These are phyloP conservation scores for Xylaria sp. DNA, from an alignment of 2,329 filamentous ascomycete genomes.

Conservation along the genomic window DNA sequence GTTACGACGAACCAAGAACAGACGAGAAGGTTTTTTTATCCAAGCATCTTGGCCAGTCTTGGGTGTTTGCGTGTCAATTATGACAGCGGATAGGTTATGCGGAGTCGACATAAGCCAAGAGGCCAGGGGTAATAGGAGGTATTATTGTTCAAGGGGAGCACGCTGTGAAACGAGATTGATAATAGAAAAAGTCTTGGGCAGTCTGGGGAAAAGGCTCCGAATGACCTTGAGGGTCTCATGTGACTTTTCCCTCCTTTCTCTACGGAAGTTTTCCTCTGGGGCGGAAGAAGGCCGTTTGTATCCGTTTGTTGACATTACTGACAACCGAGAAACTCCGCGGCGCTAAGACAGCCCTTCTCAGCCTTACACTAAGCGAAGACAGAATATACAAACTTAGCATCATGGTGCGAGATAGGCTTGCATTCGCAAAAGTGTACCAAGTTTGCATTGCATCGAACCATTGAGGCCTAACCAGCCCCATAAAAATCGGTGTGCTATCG, in stretches of 20 bases:
- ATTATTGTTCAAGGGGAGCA: conserved; percentile 13
- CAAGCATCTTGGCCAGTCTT: conserved; percentile 33
- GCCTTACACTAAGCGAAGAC: conserved; percentile 18
- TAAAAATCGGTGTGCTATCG: conserved; percentile 11
- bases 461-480: conserved; percentile 3
- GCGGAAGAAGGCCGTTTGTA: neutral
- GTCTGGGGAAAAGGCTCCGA: neutral
- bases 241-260: neutral
- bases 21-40: conserved; percentile 14
- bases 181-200: neutral
- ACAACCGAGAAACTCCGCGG: neutral
- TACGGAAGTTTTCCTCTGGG: neutral
- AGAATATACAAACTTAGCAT: conserved; percentile 10
- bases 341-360: conserved; percentile 11
- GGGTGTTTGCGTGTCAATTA: conserved; percentile 29
- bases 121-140: conserved; percentile 1
- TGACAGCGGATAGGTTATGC: conserved; percentile 31
- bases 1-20: conserved; percentile 26
- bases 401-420: conserved; percentile 14
- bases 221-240: conserved; percentile 1
- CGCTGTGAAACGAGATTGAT: conserved; percentile 12
- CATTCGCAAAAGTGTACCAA: conserved; percentile 9
- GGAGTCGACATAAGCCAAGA: conserved; percentile 27
- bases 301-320: neutral
- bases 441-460: conserved; percentile 23